phyloP scores from a whole-genome alignment of 2,329 filamentous ascomycete species.

The Chaetomium globosum region DNA sequence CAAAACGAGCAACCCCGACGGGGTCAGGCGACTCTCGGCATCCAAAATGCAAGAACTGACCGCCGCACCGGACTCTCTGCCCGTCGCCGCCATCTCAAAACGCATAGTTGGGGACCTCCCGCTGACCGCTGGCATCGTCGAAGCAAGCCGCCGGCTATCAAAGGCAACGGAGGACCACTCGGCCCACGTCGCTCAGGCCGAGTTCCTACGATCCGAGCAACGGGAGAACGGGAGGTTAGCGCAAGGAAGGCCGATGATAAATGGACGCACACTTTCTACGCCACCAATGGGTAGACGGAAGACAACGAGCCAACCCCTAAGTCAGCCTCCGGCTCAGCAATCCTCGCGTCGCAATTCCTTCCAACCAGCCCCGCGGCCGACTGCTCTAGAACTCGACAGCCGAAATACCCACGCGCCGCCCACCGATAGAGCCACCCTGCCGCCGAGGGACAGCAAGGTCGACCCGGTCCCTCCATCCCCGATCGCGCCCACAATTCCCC shows the following conservation, averaged over 20 bases:
- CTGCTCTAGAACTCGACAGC: conserved; percentile 50
- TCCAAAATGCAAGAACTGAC: conserved; percentile 62
- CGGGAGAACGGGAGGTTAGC: conserved; percentile 39
- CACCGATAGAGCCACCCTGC: conserved; percentile 28
- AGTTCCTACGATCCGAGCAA: conserved; percentile 10
- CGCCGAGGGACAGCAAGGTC: conserved; percentile 34
- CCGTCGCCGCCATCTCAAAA: conserved; percentile 52
- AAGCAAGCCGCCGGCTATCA: conserved; percentile 41
- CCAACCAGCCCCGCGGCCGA: conserved; percentile 49
- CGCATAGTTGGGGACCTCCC: conserved; percentile 43
- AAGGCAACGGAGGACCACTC: conserved; percentile 43
- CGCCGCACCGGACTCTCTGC: conserved; percentile 60
- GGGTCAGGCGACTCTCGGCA: conserved; percentile 58
- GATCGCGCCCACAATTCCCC: conserved; percentile 58
- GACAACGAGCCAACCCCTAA: conserved; percentile 41
- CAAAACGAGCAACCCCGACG: conserved; percentile 47
- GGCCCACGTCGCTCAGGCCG: conserved; percentile 33
- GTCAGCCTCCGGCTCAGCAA: conserved; percentile 40
- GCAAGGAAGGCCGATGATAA: conserved; percentile 38
- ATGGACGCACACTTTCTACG: conserved; percentile 53
- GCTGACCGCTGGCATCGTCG: conserved; percentile 44
- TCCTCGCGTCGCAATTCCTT: conserved; percentile 54
- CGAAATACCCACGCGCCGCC: conserved; percentile 36
- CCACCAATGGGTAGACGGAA: conserved; percentile 52
- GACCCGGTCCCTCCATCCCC: conserved; percentile 49